Evolutionary conservation across 2,329 filamentous ascomycete genomes (phyloP), one percentile per base, ranked within the genome.

Genomic region (Epichloe baconii): DNA sequence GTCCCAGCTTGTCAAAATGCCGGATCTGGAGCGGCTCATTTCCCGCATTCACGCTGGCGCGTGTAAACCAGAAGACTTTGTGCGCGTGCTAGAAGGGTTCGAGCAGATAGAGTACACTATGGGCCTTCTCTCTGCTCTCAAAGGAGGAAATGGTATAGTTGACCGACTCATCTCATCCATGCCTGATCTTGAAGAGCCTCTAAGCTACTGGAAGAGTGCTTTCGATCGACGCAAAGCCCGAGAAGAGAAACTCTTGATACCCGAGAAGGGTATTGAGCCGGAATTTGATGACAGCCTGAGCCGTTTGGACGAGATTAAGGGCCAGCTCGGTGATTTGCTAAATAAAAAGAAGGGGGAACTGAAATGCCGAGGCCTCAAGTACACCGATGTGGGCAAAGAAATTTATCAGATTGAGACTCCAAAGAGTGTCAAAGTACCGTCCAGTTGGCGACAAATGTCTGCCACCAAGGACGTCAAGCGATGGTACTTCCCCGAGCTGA

Each of bases 61-160:
- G n/a, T 96, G 90, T 70, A 88, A 83, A 62, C 80, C 89, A 0
- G 86, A 93, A 52, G 93, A 98, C 64, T 98, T 98, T 65, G 82
- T 97, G 44, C 86, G 83, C 46, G 91, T 97, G 0, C 74, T 98
- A 0, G 90, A 97, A 66, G 93, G 93, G 0, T 98, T 96, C 59
- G 93, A 97, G 70, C 91, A 96, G 67, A 97, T 98, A 44, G 89
- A 96, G 56, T 93, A 95, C 65, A 95, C 90, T 1, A 88, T 95
- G 77, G 79, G 81, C 48, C 75, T 97, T 21, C 76, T 97, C 1
- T 75, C 78, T 45, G 77, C 83, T 8, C 86, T 86, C 59, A 80
- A 83, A 49, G 79, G 83, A n/a, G 86, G 85, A 2, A 84, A 88
- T 47, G 86, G 88, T 2, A 77, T 97, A 3, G 85, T 98, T 42